phyloP scores from a whole-genome alignment of 2,329 filamentous ascomycete species.

The Didymella pinodella region DNA sequence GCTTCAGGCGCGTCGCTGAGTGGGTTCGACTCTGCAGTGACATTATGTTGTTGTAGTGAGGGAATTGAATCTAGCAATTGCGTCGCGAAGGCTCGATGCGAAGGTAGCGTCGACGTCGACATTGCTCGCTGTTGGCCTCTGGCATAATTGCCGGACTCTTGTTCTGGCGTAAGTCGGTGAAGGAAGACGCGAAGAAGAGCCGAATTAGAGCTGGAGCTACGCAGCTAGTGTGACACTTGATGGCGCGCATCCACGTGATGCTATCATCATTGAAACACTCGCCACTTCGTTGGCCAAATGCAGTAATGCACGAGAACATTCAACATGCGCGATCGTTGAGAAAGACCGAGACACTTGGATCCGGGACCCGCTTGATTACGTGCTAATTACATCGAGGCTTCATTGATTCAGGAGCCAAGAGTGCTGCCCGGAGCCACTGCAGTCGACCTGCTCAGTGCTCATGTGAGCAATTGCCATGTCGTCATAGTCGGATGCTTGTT shows the following conservation, averaged over 20 bases:
- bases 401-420: conserved; percentile 10
- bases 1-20: conserved; percentile 39
- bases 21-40: conserved; percentile 53
- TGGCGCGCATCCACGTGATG: conserved; percentile 30
- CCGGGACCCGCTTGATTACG: conserved; percentile 15
- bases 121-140: conserved; percentile 20
- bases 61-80: conserved; percentile 42
- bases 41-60: conserved; percentile 26
- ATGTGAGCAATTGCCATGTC: conserved; percentile 18
- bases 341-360: neutral
- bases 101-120: conserved; percentile 25
- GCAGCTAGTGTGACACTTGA: conserved; percentile 26
- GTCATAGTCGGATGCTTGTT: conserved; percentile 25
- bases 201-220: conserved; percentile 33
- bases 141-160: conserved; percentile 18
- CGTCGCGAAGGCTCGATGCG: conserved; percentile 46
- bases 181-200: conserved; percentile 27
- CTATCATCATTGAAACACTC: neutral
- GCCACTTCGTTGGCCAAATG: conserved; percentile 17
- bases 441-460: conserved; percentile 8
- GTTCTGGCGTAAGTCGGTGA: conserved; percentile 25
- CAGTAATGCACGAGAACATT: conserved; percentile 22
- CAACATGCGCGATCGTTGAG: conserved; percentile 8
- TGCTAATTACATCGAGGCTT: conserved; percentile 1
- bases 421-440: neutral